A percentile compares a stretch with the other conserved stretches of the same genome.
Evolutionary conservation across 345 rosid species (phyloP).

Genomic region (Dimocarpus longan): DNA sequence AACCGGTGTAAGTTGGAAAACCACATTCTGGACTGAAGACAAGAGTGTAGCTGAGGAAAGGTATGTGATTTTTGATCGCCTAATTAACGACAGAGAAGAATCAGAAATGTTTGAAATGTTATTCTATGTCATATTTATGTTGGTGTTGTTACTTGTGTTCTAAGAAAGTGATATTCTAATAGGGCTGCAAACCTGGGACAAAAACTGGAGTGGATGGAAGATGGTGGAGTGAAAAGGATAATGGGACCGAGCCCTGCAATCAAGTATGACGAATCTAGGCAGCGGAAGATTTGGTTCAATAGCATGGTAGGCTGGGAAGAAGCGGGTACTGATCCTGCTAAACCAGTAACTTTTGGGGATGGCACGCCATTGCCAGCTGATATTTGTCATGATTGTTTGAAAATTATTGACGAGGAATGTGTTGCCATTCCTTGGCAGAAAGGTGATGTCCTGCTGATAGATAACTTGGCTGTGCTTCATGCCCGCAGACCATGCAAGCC

Average conservation of each 20-base stretch:
- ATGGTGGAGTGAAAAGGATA: slow-evolving; percentile 68
- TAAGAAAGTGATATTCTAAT: not conserved
- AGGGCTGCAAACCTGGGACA: slow-evolving; percentile 80
- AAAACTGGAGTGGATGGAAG: slow-evolving; percentile 76
- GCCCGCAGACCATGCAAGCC: slow-evolving; percentile 65
- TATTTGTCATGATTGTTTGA: slow-evolving; percentile 55
- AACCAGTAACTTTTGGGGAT: slow-evolving; percentile 71
- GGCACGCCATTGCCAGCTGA: slow-evolving; percentile 66
- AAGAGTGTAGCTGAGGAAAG: too few relatives aligned
- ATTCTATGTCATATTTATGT: too few relatives aligned
- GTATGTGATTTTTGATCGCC: too few relatives aligned
- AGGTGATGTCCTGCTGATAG: slow-evolving; percentile 75
- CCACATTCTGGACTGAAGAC: too few relatives aligned
- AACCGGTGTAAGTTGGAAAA: too few relatives aligned
- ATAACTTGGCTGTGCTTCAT: slow-evolving; percentile 88
- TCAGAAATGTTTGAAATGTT: too few relatives aligned
- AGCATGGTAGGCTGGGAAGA: slow-evolving; percentile 94
- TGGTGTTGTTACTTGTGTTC: too few relatives aligned
- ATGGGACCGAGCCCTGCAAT: slow-evolving; percentile 87
- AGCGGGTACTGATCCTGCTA: slow-evolving; percentile 65
- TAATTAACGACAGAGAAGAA: too few relatives aligned
- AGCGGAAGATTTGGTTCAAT: slow-evolving; percentile 82
- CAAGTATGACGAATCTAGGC: slow-evolving; percentile 56
- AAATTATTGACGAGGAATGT: slow-evolving; percentile 75
- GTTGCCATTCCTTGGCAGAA: slow-evolving; percentile 82